Base-by-base conservation (phyloP, 371 early-diverging fungal genomes). In the Syncephalastrum racemosum region DNA sequence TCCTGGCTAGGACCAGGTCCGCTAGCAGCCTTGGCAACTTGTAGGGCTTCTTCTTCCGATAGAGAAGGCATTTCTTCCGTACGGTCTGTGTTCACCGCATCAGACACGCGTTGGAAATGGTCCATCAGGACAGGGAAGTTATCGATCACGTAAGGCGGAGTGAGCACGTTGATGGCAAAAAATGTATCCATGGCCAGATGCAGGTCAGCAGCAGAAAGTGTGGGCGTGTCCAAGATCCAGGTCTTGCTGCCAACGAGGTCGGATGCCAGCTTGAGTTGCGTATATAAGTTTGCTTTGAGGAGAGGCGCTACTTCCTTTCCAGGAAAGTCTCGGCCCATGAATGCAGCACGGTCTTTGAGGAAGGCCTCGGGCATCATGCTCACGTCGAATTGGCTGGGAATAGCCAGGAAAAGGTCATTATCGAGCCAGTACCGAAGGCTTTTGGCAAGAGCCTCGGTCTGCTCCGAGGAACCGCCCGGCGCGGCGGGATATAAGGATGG, bases 31-130 rank as follows among this genome's bases (percentile, higher is more conserved):
- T 62, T 66, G 20, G 72, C 75, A 18, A 77, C 42, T 22, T 71
- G 62, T 0, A 78, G 50, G 1, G 75, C 80, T 49, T 75, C 68
- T 42, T 75, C 77, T 10, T 61, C 75, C 0, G 67, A 54, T 2
- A 71, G 63, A 31, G 48, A 39, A 4, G 67, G 63, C 45, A 64
- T 60, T 19, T 22, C 31, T 12, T 54, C 41, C 13, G 68, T 60
- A 2, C 27, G 50, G 10, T 60, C 56, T 41, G 57, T 53, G 22
- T 62, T 62, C 3, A 60, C 54, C 10, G 58, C 55, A 2, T 24
- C 56, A 7, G 64, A 36, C 45, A 75, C 61, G 48, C 67, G 77
- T 5, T 41, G 24, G 20, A 70, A 60, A 56, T 77, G 81, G 7
- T 44, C 43, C 41, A 55, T 57, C 16, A 73, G 22, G 12, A 24